These are phyloP conservation scores for Butyriboletus appendiculatus DNA, from an alignment of 1,284 basidiomycete species.

Conservation along the genomic window DNA sequence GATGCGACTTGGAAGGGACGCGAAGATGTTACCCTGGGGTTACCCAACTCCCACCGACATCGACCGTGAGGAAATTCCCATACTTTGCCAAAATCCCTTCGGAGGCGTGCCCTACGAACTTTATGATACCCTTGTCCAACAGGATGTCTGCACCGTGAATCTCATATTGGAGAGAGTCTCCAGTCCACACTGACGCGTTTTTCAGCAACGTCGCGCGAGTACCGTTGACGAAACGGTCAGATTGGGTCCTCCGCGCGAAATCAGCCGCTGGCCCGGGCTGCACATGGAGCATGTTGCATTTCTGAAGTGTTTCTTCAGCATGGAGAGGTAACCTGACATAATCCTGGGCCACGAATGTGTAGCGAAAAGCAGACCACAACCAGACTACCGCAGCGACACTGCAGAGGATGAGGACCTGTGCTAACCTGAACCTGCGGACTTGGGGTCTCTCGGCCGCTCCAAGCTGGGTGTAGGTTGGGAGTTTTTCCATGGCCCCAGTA, in stretches of 20 bases:
- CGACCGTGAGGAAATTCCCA: constrained; percentile 34
- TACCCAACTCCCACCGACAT: constrained; percentile 48
- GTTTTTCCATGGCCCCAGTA: constrained; percentile 29
- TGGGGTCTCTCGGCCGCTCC: constrained; percentile 9
- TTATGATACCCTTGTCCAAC: constrained; percentile 49
- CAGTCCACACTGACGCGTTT: constrained; percentile 77
- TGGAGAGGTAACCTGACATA: constrained; percentile 26
- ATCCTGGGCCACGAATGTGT: not conserved
- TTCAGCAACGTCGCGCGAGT: constrained; percentile 56
- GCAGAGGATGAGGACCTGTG: constrained; percentile 22
- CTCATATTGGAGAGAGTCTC: constrained; percentile 52
- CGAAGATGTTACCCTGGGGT: constrained; percentile 41
- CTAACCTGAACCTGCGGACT: constrained; percentile 11
- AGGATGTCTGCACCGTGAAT: constrained; percentile 50
- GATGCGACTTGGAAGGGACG: not conserved
- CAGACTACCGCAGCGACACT: constrained; percentile 15
- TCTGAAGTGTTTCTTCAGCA: constrained; percentile 29
- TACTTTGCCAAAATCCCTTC: constrained; percentile 29
- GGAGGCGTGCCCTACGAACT: constrained; percentile 38
- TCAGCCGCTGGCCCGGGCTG: constrained; percentile 31
- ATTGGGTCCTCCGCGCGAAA: constrained; percentile 46
- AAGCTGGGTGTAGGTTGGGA: constrained; percentile 20
- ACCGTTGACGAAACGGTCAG: constrained; percentile 61
- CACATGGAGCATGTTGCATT: constrained; percentile 31
- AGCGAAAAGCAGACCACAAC: constrained; percentile 22